phyloP scores from a whole-genome alignment of 1,284 basidiomycete genomes.

The Apiotrichum sp. region DNA sequence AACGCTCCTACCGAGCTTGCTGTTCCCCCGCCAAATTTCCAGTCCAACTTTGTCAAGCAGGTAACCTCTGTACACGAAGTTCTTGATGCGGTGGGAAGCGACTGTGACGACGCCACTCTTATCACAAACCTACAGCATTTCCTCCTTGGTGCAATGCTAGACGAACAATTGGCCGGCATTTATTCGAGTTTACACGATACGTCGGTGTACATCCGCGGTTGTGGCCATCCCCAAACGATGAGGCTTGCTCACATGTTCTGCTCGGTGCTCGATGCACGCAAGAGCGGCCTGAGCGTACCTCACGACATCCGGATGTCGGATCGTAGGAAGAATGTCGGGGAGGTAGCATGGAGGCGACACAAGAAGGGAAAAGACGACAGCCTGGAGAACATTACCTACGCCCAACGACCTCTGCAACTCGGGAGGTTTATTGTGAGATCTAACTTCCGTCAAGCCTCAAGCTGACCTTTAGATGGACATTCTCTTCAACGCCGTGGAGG shows the following conservation, averaged over 20 bases:
- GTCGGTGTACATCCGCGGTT: conserved; percentile 30
- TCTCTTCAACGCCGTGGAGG: conserved; percentile 15
- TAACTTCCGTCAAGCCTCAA: background rate
- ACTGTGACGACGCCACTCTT: conserved; percentile 14
- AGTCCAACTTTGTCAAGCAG: conserved; percentile 33
- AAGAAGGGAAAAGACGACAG: conserved; percentile 24
- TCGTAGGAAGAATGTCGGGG: conserved; percentile 11
- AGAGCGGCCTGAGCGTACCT: conserved; percentile 30
- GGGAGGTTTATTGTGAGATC: conserved; percentile 27
- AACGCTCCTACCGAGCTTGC: conserved; percentile 28
- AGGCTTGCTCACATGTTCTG: conserved; percentile 36
- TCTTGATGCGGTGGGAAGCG: conserved; percentile 13
- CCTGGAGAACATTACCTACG: conserved; percentile 2
- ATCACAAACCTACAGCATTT: conserved; percentile 27
- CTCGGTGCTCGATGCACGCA: conserved; percentile 34
- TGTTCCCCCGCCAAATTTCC: conserved; percentile 20
- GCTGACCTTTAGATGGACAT: conserved; percentile 27
- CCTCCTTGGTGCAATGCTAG: conserved; percentile 23
- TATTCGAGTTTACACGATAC: conserved; percentile 35
- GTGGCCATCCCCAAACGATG: conserved; percentile 25
- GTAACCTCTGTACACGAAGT: conserved; percentile 29
- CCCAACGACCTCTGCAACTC: conserved; percentile 6
- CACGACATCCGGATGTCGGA: conserved; percentile 17
- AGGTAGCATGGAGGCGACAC: conserved; percentile 23
- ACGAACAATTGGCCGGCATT: conserved; percentile 11